Evolutionary conservation across 805 yeast genomes (phyloP), one percentile per base, ranked within the genome.

Genomic region (Spathaspora gorwiae): DNA sequence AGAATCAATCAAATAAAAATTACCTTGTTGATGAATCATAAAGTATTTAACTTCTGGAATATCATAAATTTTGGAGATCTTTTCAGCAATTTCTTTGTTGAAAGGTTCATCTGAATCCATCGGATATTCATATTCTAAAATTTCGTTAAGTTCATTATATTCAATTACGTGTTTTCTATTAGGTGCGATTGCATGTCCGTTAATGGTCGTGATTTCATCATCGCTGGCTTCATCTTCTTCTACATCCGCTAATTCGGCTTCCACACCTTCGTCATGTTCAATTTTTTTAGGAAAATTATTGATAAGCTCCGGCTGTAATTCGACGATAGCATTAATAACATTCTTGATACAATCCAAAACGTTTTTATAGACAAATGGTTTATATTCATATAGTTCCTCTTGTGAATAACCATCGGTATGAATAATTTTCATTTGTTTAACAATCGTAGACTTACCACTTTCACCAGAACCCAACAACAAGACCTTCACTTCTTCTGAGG

Each of bases 391-490:
- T 26, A 84, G 64, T 60, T 90, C 97, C 39, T 84, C 83, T 62
- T 81, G 68, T 43, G 82, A 64, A 58, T 81, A 85, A 7, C 90
- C 90, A 53, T 80, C 73, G 57, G 83, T 86, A 58, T 85, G 88
- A 41, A 84, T 68, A 47, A 84, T 84, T 59, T 84, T 85, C 81
- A 87, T 87, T 62, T 86, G 95, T 61, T 85, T 87, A 43, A 87
- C 78, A 43, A 86, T 81, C 13, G 95, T 86, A 7, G 90, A 82
- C 58, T 86, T 87, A 5, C 95, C 95, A 49, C 83, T 75, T 58
- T 86, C 95, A 12, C 98, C 99, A 0, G 97, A 86, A 5, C 99
- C 94, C 40, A 86, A 65, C 31, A 90, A 70, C 33, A 90, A 70
- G 39, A 90, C 82, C 61, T 90, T 90, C 44, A 83, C 80, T 47